Percentiles rank a stretch among this genome's conserved stretches.
These are phyloP conservation scores for Dalbergia cultrata DNA, from an alignment of 306 rosid species.

Conservation along the genomic window DNA sequence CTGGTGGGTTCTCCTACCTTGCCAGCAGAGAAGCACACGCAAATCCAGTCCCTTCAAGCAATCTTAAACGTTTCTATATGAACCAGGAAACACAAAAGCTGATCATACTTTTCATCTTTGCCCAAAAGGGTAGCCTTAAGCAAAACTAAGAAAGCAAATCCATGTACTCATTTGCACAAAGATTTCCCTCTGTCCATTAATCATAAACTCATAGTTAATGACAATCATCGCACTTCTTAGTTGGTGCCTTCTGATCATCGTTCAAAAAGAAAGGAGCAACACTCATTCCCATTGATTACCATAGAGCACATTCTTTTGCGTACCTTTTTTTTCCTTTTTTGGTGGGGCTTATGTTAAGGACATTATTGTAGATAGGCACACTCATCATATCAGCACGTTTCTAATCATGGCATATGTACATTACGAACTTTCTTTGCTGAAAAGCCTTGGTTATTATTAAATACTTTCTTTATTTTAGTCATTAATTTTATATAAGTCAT, in stretches of 20 bases:
- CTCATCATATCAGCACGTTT: conserved; percentile 16
- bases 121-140: not conserved
- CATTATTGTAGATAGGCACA: not conserved
- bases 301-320: not conserved
- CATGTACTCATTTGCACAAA: not conserved
- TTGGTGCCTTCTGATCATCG: no score
- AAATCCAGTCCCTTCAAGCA: not conserved
- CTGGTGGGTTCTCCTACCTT: conserved; percentile 6
- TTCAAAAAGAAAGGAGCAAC: not conserved
- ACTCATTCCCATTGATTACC: not conserved
- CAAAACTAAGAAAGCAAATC: conserved; percentile 5
- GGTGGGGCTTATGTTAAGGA: not conserved
- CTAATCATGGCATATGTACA: not conserved
- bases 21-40: not conserved
- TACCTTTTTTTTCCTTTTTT: not conserved
- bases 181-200: not conserved
- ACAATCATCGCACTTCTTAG: no score
- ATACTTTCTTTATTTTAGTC: no score
- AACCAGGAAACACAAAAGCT: not conserved
- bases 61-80: not conserved
- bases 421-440: not conserved
- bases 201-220: not conserved
- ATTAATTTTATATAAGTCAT: no score
- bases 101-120: not conserved
- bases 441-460: not conserved